Evolutionary conservation across 306 rosid species (phyloP), one percentile per base, ranked within the genome.

Genomic region (Spatholobus suberectus): DNA sequence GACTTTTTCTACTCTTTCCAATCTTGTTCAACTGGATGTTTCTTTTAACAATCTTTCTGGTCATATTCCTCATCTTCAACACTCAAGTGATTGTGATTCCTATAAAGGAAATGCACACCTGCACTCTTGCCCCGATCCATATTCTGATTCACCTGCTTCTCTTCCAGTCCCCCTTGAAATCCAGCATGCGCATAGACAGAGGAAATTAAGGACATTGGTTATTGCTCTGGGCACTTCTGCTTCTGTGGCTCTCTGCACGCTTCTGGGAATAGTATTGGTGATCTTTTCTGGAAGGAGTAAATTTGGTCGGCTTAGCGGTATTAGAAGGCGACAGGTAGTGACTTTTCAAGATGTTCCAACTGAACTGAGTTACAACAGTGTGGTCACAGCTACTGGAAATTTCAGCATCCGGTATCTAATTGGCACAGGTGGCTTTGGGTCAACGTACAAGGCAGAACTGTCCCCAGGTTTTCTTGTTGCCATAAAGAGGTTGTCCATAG

Each of bases 391-490:
- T 40, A 85, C 94, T 0, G 89, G 89, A 26, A 89, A 87, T 81
- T 92, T 92, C 90, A 89, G 97, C 85, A 85, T 87, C 51, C 86
- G 85, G 66, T 83, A 90, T 78, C 88, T 87, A 14, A 92, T 90
- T 2, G 97, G 97, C 27, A 79, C 89, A 0, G 97, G 97, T 8
- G 94, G 97, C 18, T 92, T 92, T 51, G 97, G 97, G 20, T 87
- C 92, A 11, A 92, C 97, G 0, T 92, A 90, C 91, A 92, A 89
- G 87, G 97, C 91, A 52, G 92, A 92, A 82, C 83, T 89, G 35
- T 83, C 70, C 26, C 91, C 92, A 4, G 93, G 89, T 41, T 87
- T 84, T 68, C 79, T 83, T 24, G 92, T 90, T 71, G 97, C 97
- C 43, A 87, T 92, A 20, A 92, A 92, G 86, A 87, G 91, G 73